These are phyloP conservation scores for Penicillium sp. DNA, from an alignment of 2,329 filamentous ascomycete species.

Conservation along the genomic window DNA sequence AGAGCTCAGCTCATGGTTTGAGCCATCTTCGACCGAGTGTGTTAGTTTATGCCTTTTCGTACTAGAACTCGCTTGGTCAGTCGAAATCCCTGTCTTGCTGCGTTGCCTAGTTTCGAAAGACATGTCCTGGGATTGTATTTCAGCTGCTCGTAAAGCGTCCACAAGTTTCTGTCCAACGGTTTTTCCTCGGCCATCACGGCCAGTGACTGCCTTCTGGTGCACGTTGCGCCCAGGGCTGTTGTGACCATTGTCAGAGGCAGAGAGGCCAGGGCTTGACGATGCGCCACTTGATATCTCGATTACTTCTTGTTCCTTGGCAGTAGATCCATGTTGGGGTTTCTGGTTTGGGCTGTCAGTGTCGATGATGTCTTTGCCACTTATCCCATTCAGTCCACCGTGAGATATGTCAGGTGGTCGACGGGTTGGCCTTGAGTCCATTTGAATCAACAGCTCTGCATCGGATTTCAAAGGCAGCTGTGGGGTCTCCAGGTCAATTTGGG, in stretches of 20 bases:
- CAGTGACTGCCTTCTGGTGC: neutral
- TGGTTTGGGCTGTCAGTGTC: too few relatives aligned
- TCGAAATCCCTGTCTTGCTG: neutral
- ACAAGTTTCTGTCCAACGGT: slow-evolving; percentile 21
- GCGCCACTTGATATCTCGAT: slow-evolving; percentile 13
- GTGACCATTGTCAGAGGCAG: neutral
- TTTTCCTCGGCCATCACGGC: slow-evolving; percentile 18
- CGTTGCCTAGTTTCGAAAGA: neutral
- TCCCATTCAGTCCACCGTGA: too few relatives aligned
- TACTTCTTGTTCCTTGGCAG: neutral
- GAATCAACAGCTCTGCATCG: too few relatives aligned
- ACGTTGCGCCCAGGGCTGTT: neutral
- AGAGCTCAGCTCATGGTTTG: too few relatives aligned
- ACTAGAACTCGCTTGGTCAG: neutral
- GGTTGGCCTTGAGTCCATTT: too few relatives aligned
- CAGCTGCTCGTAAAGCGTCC: slow-evolving; percentile 16
- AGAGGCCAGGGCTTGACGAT: neutral
- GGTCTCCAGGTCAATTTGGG: neutral
- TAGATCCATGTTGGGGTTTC: neutral
- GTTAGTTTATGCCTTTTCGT: too few relatives aligned
- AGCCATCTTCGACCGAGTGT: too few relatives aligned
- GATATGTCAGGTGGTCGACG: too few relatives aligned
- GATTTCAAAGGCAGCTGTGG: slow-evolving; percentile 9
- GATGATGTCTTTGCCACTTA: too few relatives aligned
- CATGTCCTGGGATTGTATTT: neutral